These are phyloP conservation scores for Zopfochytrium polystomum DNA, from an alignment of 371 early-diverging fungal species.

Conservation along the genomic window DNA sequence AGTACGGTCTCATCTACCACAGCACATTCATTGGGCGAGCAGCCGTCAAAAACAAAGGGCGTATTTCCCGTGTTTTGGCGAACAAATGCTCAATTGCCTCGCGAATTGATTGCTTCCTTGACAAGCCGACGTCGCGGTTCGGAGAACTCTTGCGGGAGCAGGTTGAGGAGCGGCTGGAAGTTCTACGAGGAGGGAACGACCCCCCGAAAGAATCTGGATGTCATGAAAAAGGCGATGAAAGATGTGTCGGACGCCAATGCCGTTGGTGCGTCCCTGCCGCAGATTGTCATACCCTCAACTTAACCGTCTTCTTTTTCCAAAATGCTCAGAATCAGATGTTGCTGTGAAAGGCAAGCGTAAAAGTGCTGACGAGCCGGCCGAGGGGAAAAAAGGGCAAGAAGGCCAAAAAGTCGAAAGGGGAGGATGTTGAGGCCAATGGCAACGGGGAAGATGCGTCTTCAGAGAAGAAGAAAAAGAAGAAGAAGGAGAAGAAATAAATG, in stretches of 20 bases:
- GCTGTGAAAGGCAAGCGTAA: no score
- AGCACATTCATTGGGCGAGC: slow-evolving; percentile 94
- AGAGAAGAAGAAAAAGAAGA: no score
- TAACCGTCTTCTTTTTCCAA: no score
- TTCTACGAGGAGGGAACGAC: slow-evolving; percentile 89
- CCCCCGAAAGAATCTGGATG: slow-evolving; percentile 89
- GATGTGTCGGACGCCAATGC: slow-evolving; percentile 61
- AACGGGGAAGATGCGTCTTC: no score
- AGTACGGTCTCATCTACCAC: slow-evolving; percentile 98
- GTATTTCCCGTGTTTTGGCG: slow-evolving; percentile 96
- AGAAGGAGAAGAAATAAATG: no score
- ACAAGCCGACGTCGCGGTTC: slow-evolving; percentile 82
- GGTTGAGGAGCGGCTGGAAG: slow-evolving; percentile 92
- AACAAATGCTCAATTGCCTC: slow-evolving; percentile 98
- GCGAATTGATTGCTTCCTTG: slow-evolving; percentile 96
- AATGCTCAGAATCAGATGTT: no score
- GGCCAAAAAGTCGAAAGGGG: no score
- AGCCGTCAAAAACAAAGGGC: slow-evolving; percentile 96
- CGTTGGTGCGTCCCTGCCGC: slow-evolving; percentile 52
- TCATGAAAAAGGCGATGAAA: slow-evolving; percentile 86
- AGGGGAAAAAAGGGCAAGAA: no score
- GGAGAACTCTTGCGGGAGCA: slow-evolving; percentile 94
- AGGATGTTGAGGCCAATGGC: no score
- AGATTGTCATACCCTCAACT: no score
- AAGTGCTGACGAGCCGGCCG: no score